A percentile compares a stretch with the other conserved stretches of the same genome.
These are phyloP conservation scores for Oryza officinalis DNA, from an alignment of 176 grass and related monocot species.

Conservation along the genomic window DNA sequence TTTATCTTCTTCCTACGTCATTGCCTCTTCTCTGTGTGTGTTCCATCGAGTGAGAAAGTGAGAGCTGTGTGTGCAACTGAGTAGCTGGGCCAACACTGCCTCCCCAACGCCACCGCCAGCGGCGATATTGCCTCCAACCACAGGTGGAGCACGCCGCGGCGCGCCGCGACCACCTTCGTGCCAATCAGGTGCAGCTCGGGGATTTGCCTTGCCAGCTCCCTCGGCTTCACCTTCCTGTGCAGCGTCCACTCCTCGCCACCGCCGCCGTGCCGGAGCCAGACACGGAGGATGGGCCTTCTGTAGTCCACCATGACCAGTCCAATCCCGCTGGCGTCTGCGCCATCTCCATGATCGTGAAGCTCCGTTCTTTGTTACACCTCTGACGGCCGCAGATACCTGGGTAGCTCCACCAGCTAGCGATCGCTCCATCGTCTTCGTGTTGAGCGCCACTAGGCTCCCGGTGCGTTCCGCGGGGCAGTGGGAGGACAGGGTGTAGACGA, in stretches of 20 bases:
- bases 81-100: no score
- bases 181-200: not conserved
- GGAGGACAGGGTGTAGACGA: not conserved
- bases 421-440: not conserved
- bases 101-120: no score
- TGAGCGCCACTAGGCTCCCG: not conserved
- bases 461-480: not conserved
- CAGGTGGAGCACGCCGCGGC: not conserved
- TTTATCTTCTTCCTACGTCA: no score
- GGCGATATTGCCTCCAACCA: not conserved
- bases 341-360: not conserved
- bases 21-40: no score
- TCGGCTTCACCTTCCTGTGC: not conserved
- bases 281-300: not conserved
- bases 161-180: not conserved
- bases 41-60: no score
- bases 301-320: not conserved
- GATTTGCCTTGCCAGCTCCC: not conserved
- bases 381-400: not conserved
- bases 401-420: not conserved
- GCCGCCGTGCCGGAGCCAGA: not conserved
- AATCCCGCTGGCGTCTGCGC: not conserved
- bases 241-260: not conserved
- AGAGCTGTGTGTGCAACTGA: no score
- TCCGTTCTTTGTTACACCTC: no score